phyloP scores from a whole-genome alignment of 2,329 filamentous ascomycete species.

The Colletotrichum salicis region DNA sequence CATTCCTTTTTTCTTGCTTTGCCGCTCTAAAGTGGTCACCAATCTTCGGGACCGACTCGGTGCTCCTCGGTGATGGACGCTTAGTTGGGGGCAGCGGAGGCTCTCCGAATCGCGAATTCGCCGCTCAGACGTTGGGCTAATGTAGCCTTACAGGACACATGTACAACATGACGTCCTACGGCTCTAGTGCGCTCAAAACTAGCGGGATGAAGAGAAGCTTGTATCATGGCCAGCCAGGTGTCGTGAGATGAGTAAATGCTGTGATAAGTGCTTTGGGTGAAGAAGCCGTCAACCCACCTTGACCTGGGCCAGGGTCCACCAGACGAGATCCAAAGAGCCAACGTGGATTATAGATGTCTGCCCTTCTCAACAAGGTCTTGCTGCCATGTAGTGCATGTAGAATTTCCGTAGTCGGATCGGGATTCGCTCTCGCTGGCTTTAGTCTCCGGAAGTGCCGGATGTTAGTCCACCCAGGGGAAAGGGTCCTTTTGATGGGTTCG shows the following conservation, averaged over 20 bases:
- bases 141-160: neutral
- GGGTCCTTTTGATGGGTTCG: neutral
- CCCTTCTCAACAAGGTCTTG: neutral
- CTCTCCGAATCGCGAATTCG: neutral
- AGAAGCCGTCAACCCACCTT: neutral
- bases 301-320: neutral
- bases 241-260: neutral
- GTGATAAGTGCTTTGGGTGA: neutral
- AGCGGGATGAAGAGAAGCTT: neutral
- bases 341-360: neutral
- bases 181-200: neutral
- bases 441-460: constrained; percentile 21
- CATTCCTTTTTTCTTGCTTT: neutral
- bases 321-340: neutral
- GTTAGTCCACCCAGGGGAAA: neutral
- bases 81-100: neutral
- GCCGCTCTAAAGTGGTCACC: neutral
- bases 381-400: neutral
- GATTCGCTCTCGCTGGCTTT: neutral
- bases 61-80: neutral
- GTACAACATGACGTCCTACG: neutral
- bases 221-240: neutral
- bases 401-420: neutral
- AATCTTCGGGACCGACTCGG: constrained; percentile 25
- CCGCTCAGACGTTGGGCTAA: constrained; percentile 1